phyloP scores from a whole-genome alignment of 2,329 filamentous ascomycete species.

The Cryphonectria carpinicola region DNA sequence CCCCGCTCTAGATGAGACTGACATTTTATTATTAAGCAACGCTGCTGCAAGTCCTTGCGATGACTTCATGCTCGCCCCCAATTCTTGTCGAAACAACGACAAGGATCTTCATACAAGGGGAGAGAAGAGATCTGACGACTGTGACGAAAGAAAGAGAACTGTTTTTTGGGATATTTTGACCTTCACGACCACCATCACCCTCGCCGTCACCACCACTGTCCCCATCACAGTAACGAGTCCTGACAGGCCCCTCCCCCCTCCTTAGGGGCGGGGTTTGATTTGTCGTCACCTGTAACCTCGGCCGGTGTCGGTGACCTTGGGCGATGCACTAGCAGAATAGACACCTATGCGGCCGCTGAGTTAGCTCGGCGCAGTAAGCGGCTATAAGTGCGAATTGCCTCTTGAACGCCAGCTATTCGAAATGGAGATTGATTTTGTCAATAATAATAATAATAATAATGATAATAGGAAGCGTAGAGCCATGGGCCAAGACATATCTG shows the following conservation, averaged over 20 bases:
- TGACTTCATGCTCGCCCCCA: slow-evolving; percentile 3
- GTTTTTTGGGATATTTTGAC: neutral
- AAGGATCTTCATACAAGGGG: neutral
- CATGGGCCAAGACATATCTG: neutral
- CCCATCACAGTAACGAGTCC: neutral
- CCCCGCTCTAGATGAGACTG: neutral
- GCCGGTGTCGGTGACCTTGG: slow-evolving; percentile 4
- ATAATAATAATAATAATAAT: too few relatives aligned
- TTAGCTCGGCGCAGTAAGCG: neutral
- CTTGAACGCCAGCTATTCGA: neutral
- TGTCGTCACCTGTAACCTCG: neutral
- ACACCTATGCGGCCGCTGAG: neutral
- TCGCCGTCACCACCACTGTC: neutral
- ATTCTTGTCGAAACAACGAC: neutral
- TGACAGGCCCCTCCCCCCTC: neutral
- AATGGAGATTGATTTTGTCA: neutral
- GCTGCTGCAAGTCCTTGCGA: neutral
- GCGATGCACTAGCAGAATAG: neutral
- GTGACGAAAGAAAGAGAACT: neutral
- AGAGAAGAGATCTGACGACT: neutral
- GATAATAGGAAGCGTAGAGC: neutral
- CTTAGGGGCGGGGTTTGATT: too few relatives aligned
- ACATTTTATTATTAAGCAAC: slow-evolving; percentile 8
- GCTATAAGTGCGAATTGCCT: neutral
- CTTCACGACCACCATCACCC: neutral